phyloP scores from a whole-genome alignment of 2,329 filamentous ascomycete species.

The Arachnopeziza araneosa region DNA sequence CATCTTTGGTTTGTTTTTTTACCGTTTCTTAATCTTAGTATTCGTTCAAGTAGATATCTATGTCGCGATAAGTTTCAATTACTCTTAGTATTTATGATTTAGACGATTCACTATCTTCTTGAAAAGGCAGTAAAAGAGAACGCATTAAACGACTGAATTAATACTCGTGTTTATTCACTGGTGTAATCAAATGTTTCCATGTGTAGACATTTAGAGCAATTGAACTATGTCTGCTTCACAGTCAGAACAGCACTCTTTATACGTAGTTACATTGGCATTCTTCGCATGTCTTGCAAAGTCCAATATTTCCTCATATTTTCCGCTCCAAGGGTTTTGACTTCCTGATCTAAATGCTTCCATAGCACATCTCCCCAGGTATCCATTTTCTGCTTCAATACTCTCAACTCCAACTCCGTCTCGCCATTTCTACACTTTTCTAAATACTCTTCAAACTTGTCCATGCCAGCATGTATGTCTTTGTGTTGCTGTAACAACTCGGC shows the following conservation, averaged over 20 bases:
- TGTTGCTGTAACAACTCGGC: slow-evolving; percentile 70
- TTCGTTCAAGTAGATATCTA: no score
- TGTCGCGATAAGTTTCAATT: no score
- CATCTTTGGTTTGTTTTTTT: no score
- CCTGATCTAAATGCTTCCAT: slow-evolving; percentile 79
- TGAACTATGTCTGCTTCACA: background rate
- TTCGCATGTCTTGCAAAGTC: slow-evolving; percentile 67
- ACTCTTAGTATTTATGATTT: no score
- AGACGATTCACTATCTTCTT: no score
- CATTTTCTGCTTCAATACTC: slow-evolving; percentile 63
- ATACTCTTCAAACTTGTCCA: slow-evolving; percentile 64
- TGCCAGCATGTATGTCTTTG: slow-evolving; percentile 68
- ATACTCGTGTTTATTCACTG: no score
- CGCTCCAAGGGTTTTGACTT: slow-evolving; percentile 71
- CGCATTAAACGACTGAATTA: no score
- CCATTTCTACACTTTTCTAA: slow-evolving; percentile 55
- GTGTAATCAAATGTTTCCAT: no score
- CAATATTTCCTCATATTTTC: slow-evolving; percentile 87
- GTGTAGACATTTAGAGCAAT: no score
- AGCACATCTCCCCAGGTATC: slow-evolving; percentile 73
- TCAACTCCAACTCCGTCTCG: slow-evolving; percentile 52
- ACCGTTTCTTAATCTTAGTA: no score
- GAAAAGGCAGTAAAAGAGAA: no score
- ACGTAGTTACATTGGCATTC: slow-evolving; percentile 50
- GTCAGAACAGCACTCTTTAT: background rate